A percentile compares a stretch with the other conserved stretches of the same genome.
Evolutionary conservation across 2,329 filamentous ascomycete genomes (phyloP).

Genomic region (Colletotrichum karsti): DNA sequence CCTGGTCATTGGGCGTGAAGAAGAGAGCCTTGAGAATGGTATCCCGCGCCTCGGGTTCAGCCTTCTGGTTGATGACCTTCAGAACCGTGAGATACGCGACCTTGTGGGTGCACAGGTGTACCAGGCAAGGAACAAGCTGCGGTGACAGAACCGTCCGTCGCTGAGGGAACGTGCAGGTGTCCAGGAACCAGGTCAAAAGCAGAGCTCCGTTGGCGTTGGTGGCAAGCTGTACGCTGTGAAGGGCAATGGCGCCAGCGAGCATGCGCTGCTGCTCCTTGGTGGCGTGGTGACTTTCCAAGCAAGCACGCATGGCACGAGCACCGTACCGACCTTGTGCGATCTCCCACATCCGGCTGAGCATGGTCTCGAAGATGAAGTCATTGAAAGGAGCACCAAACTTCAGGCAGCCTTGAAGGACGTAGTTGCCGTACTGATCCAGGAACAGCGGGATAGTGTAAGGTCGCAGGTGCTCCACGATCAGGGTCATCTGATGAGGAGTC

Average conservation of each 20-base stretch:
- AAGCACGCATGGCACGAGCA: slow-evolving; percentile 94
- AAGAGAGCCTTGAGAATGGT: slow-evolving; percentile 90
- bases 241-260: slow-evolving; percentile 92
- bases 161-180: slow-evolving; percentile 95
- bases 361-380: slow-evolving; percentile 97
- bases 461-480: slow-evolving; percentile 85
- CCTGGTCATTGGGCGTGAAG: slow-evolving; percentile 87
- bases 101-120: slow-evolving; percentile 97
- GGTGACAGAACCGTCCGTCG: slow-evolving; percentile 92
- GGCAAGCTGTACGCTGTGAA: slow-evolving; percentile 95
- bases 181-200: slow-evolving; percentile 95
- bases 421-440: slow-evolving; percentile 98
- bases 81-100: slow-evolving; percentile 96
- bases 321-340: slow-evolving; percentile 93
- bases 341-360: slow-evolving; percentile 95
- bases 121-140: slow-evolving; percentile 88
- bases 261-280: slow-evolving; percentile 96
- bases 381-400: slow-evolving; percentile 91
- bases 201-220: slow-evolving; percentile 96
- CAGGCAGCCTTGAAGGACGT: slow-evolving; percentile 95
- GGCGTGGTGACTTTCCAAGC: slow-evolving; percentile 93
- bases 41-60: slow-evolving; percentile 91
- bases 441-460: slow-evolving; percentile 92
- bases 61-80: slow-evolving; percentile 98
- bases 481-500: slow-evolving; percentile 80